Evolutionary conservation across 306 rosid genomes (phyloP).

Genomic region (Vigna nakashimae): DNA sequence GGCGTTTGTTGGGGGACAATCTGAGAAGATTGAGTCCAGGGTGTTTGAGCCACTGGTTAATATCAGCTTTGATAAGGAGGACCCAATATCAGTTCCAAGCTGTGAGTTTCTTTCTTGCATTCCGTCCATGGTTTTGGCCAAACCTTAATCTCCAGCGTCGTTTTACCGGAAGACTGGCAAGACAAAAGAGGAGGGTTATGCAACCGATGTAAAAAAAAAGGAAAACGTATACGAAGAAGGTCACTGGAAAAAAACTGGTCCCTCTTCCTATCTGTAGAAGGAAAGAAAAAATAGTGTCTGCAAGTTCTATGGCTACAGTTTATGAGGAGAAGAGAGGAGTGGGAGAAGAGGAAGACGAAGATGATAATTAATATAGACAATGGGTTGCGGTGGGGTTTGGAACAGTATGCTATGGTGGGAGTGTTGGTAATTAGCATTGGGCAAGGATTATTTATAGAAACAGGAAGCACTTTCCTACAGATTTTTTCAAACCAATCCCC

Average conservation of each 20-base stretch:
- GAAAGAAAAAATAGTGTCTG: neutral
- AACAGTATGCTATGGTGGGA: slow-evolving; percentile 8
- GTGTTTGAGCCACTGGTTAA: slow-evolving; percentile 72
- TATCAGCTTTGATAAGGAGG: slow-evolving; percentile 71
- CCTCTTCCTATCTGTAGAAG: slow-evolving; percentile 34
- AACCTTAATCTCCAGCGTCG: neutral
- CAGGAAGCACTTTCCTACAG: neutral
- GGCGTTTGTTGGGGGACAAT: slow-evolving; percentile 38
- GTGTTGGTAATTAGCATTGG: neutral
- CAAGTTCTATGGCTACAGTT: slow-evolving; percentile 24
- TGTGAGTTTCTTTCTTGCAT: slow-evolving; percentile 45
- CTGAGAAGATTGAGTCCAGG: slow-evolving; percentile 86
- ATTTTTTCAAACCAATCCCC: slow-evolving; percentile 27
- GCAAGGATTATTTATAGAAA: slow-evolving; percentile 69
- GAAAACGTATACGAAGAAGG: slow-evolving; percentile 33
- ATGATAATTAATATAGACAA: neutral
- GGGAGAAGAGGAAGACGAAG: neutral
- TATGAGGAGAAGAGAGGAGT: neutral
- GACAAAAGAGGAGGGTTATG: neutral
- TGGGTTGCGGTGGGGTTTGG: neutral
- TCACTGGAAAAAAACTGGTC: slow-evolving; percentile 41
- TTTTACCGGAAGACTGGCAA: neutral
- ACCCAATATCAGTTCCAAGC: slow-evolving; percentile 52
- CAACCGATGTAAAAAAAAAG: neutral
- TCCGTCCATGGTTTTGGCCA: slow-evolving; percentile 48